These are phyloP conservation scores for Solanum piurae DNA, from an alignment of 257 asterid genomes.

Conservation along the genomic window DNA sequence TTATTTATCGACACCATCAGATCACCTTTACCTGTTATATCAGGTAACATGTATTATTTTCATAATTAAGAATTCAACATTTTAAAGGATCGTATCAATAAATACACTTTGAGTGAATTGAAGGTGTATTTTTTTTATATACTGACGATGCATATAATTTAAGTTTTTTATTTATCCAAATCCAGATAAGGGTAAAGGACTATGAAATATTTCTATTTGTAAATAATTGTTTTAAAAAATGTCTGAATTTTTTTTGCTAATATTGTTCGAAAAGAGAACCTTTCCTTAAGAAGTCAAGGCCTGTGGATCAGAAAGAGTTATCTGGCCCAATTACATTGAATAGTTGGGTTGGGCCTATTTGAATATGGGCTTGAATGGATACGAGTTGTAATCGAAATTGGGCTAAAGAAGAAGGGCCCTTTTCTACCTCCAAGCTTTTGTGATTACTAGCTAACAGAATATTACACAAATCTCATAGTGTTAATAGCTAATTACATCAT, in stretches of 20 bases:
- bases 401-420: not conserved
- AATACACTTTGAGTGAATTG: not conserved
- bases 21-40: not conserved
- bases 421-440: not conserved
- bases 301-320: not conserved
- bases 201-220: not conserved
- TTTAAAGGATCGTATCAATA: not conserved
- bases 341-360: not conserved
- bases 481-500: no score
- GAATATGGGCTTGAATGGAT: not conserved
- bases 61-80: not conserved
- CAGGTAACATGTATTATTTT: not conserved
- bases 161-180: not conserved
- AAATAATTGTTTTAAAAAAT: not conserved
- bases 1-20: not conserved
- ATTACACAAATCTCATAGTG: not conserved
- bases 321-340: not conserved
- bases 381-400: not conserved
- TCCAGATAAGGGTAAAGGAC: not conserved
- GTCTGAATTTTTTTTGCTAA: not conserved
- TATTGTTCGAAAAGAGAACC: not conserved
- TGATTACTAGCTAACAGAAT: not conserved
- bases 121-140: not conserved
- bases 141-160: no score
- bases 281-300: not conserved